Evolutionary conservation across 2,329 filamentous ascomycete species (phyloP).

Genomic region (Meredithiella fracta): DNA sequence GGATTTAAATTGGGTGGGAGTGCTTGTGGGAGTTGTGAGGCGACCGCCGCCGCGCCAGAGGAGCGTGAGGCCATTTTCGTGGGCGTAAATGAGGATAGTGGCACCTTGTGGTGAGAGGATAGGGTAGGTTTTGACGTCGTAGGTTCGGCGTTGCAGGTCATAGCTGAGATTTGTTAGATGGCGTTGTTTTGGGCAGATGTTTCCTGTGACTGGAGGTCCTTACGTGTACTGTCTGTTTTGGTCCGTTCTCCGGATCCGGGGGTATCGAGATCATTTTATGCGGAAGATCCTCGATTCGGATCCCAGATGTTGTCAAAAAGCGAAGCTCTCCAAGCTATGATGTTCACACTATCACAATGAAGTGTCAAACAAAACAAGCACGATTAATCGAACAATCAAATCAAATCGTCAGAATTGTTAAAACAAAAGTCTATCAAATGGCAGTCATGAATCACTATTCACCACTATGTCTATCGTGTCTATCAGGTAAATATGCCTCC

Average conservation of each 20-base stretch:
- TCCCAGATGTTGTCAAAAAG: not conserved
- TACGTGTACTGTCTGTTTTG: slow-evolving; percentile 35
- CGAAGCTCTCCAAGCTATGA: not conserved
- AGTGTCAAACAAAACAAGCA: not conserved
- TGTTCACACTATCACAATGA: not conserved
- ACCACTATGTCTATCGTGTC: too few relatives aligned
- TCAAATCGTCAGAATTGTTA: too few relatives aligned
- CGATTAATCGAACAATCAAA: not conserved
- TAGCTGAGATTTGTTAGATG: slow-evolving; percentile 29
- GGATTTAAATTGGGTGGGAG: slow-evolving; percentile 20
- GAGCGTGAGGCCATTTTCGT: slow-evolving; percentile 44
- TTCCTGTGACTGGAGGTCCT: slow-evolving; percentile 16
- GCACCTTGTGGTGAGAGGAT: slow-evolving; percentile 46
- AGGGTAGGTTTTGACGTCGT: slow-evolving; percentile 45
- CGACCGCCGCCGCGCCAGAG: slow-evolving; percentile 45
- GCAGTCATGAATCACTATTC: too few relatives aligned
- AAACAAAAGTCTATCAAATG: not conserved
- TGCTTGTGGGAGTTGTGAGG: slow-evolving; percentile 31
- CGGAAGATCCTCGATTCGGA: not conserved
- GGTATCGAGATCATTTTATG: slow-evolving; percentile 23
- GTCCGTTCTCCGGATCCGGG: slow-evolving; percentile 30
- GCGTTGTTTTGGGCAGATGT: not conserved
- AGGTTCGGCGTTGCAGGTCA: slow-evolving; percentile 38
- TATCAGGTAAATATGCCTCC: not conserved
- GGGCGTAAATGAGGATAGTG: slow-evolving; percentile 44